Evolutionary conservation across 2,329 filamentous ascomycete genomes (phyloP).

Genomic region (Esteya vermicola): DNA sequence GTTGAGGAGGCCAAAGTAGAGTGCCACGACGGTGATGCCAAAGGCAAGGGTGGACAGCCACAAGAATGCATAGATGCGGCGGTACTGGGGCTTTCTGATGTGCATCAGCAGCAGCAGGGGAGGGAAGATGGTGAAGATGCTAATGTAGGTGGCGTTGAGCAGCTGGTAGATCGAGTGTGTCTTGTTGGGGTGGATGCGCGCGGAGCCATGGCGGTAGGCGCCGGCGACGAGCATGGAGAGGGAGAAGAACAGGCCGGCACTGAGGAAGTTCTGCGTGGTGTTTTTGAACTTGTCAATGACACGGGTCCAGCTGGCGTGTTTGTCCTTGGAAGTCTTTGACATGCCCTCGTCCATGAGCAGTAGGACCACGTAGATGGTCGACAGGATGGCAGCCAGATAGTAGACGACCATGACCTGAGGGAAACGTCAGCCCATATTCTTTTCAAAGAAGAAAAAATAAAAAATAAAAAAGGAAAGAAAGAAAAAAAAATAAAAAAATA

Average conservation of each 20-base stretch:
- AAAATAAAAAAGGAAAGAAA: no score
- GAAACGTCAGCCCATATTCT: background rate
- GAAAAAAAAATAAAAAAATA: no score
- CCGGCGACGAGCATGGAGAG: slow-evolving; percentile 8
- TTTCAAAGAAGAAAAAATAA: no score
- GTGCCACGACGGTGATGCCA: slow-evolving; percentile 7
- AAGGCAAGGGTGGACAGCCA: slow-evolving; percentile 12
- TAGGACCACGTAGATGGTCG: slow-evolving; percentile 7
- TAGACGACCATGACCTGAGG: slow-evolving; percentile 11
- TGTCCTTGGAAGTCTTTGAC: no score
- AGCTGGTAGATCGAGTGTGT: slow-evolving; percentile 11
- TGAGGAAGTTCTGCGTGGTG: slow-evolving; percentile 9
- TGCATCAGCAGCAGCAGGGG: slow-evolving; percentile 10
- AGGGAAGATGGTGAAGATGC: slow-evolving; percentile 11
- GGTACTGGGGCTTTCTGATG: slow-evolving; percentile 6
- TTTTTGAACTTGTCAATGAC: slow-evolving; percentile 9
- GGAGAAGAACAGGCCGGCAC: slow-evolving; percentile 11
- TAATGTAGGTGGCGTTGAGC: slow-evolving; percentile 11
- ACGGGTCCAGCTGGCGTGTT: background rate
- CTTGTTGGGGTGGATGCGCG: slow-evolving; percentile 7
- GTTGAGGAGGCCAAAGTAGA: slow-evolving; percentile 8
- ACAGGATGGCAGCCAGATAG: slow-evolving; percentile 8
- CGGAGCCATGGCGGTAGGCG: slow-evolving; percentile 8
- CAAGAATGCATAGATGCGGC: slow-evolving; percentile 9
- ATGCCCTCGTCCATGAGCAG: slow-evolving; percentile 5